Conservation (phyloP, 352 stramenopile species). For the Plasmopara halstedii region DNA sequence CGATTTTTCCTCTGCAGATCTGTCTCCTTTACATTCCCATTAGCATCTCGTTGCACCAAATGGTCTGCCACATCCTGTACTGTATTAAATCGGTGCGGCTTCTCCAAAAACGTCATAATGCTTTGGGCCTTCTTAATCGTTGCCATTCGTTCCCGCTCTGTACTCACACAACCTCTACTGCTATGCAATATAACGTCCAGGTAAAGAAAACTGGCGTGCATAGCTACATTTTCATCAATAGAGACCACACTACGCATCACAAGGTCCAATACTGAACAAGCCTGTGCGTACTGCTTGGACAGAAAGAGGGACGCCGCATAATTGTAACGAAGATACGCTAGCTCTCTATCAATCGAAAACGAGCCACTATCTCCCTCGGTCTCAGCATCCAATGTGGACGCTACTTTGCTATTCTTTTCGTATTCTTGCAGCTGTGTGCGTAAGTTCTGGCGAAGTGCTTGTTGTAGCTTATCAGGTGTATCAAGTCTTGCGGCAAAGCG, state of each 20-base stretch:
- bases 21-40: constrained; percentile 29
- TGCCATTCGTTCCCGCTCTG: constrained; percentile 54
- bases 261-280: constrained; percentile 73
- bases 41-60: constrained; percentile 23
- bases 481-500: constrained; percentile 57
- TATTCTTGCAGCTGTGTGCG: constrained; percentile 57
- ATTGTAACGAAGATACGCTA: constrained; percentile 88
- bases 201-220: constrained; percentile 91
- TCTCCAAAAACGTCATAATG: constrained; percentile 86
- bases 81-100: constrained; percentile 85
- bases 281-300: constrained; percentile 86
- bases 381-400: constrained; percentile 6
- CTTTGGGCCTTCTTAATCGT: constrained; percentile 82
- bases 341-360: constrained; percentile 76
- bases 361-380: constrained; percentile 20
- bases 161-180: constrained; percentile 73
- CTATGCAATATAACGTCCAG: constrained; percentile 89
- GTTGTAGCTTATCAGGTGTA: constrained; percentile 64
- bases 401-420: constrained; percentile 21
- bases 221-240: constrained; percentile 87
- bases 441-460: constrained; percentile 56
- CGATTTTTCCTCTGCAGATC: constrained; percentile 54
- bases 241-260: constrained; percentile 87
- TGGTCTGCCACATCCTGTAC: constrained; percentile 41
- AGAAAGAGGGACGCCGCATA: constrained; percentile 80